These are phyloP conservation scores for Corymbia maculata DNA, from an alignment of 345 rosid genomes.

Conservation along the genomic window DNA sequence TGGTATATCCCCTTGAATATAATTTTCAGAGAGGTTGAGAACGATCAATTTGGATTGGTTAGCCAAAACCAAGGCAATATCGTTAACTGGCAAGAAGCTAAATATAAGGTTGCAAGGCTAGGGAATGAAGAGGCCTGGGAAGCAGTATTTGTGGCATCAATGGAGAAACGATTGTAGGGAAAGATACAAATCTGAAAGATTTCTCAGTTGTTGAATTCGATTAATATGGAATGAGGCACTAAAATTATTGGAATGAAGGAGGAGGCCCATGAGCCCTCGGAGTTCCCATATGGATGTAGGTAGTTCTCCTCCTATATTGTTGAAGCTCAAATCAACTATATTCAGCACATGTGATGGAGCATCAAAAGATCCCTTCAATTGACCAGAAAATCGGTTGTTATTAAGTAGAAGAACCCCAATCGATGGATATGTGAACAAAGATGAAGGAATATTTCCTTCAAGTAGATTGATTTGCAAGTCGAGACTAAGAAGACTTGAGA, in stretches of 20 bases:
- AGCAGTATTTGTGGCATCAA: background rate
- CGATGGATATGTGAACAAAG: conserved; percentile 4
- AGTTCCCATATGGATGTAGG: conserved; percentile 10
- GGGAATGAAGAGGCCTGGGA: background rate
- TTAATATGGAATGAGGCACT: conserved; percentile 3
- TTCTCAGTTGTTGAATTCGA: conserved; percentile 2
- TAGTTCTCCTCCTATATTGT: conserved; percentile 20
- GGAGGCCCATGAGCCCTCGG: background rate
- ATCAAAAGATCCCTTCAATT: accelerated
- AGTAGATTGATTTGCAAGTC: conserved; percentile 11
- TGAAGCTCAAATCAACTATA: conserved; percentile 13
- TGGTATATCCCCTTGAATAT: conserved; percentile 24
- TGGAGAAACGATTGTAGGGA: conserved; percentile 25
- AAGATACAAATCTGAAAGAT: conserved; percentile 25
- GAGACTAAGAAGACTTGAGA: conserved; percentile 11
- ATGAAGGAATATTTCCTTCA: conserved; percentile 14
- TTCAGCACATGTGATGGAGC: accelerated
- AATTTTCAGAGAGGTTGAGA: conserved; percentile 41
- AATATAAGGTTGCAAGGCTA: background rate
- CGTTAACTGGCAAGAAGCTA: conserved; percentile 34
- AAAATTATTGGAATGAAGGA: conserved; percentile 33
- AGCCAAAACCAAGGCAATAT: conserved; percentile 18
- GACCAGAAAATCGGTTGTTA: conserved; percentile 13
- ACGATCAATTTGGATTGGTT: background rate
- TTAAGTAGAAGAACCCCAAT: background rate